Evolutionary conservation across 2,329 filamentous ascomycete genomes (phyloP).

Genomic region (Emergomyces africanus): DNA sequence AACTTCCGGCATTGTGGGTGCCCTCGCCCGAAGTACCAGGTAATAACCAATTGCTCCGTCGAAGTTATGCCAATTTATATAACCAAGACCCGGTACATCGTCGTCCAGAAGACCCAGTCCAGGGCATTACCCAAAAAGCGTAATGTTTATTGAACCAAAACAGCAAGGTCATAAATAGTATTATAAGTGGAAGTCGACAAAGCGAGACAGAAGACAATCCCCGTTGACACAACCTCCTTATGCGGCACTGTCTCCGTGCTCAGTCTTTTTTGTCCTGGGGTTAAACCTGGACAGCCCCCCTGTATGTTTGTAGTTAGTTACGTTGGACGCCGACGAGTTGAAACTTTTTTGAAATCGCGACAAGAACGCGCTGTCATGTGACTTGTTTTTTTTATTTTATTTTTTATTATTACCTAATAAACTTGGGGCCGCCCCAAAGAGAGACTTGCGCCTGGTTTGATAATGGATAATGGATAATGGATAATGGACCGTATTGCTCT

Average conservation of each 20-base stretch:
- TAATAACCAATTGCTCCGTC: background rate
- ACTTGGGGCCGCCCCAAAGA: too few relatives aligned
- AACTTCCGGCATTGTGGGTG: slow-evolving; percentile 24
- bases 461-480: too few relatives aligned
- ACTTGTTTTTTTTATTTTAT: too few relatives aligned
- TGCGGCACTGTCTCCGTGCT: too few relatives aligned
- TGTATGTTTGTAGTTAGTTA: background rate
- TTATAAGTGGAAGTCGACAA: background rate
- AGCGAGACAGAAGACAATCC: background rate
- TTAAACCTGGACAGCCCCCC: background rate
- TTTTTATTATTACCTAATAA: too few relatives aligned
- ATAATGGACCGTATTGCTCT: background rate
- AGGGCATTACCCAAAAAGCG: background rate
- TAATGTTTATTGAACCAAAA: background rate
- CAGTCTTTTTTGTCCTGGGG: background rate
- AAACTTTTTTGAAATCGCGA: background rate
- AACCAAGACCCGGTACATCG: background rate
- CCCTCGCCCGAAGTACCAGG: background rate
- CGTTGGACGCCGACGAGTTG: background rate
- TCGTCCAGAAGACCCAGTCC: background rate
- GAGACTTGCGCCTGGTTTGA: too few relatives aligned
- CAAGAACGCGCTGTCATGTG: background rate
- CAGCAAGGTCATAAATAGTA: background rate
- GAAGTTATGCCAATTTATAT: background rate
- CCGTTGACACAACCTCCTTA: background rate